phyloP scores from a whole-genome alignment of 768 basidiomycete genomes.

The Lactarius indigo region DNA sequence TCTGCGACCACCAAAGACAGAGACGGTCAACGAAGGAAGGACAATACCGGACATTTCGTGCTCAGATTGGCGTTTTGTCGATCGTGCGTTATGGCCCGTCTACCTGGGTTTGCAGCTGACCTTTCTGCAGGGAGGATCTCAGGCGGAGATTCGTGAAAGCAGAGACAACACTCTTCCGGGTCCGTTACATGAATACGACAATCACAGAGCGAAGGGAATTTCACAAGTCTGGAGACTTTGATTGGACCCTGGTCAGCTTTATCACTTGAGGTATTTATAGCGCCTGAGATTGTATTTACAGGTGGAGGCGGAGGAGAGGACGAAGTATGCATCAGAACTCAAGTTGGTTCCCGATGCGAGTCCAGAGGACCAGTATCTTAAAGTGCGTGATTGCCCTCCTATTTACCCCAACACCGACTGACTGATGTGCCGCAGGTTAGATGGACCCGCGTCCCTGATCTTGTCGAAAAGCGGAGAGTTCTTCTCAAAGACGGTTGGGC shows the following conservation, averaged over 20 bases:
- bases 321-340: constrained; percentile 45
- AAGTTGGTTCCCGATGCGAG: constrained; percentile 36
- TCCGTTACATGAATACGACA: constrained; percentile 71
- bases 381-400: constrained; percentile 44
- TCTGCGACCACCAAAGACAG: constrained; percentile 45
- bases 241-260: constrained; percentile 54
- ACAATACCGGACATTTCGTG: constrained; percentile 92
- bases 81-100: constrained; percentile 60
- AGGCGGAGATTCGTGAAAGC: constrained; percentile 85
- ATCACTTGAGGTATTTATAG: constrained; percentile 7
- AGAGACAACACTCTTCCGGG: constrained; percentile 77
- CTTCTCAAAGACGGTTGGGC: constrained; percentile 79
- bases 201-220: constrained; percentile 59
- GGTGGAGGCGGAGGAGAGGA: constrained; percentile 61
- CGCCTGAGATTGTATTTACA: constrained; percentile 29
- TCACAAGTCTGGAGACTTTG: constrained; percentile 58
- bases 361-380: constrained; percentile 62
- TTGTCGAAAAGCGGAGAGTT: constrained; percentile 79
- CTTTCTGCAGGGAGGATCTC: constrained; percentile 71
- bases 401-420: constrained; percentile 2
- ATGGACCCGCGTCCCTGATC: constrained; percentile 93
- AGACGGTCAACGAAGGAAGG: constrained; percentile 68
- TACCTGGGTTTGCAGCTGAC: not conserved
- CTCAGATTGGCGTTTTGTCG: constrained; percentile 92
- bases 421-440: constrained; percentile 56